A percentile compares a stretch with the other conserved stretches of the same genome.
Conservation (phyloP, 768 basidiomycete species). For the Podaxis sp. region DNA sequence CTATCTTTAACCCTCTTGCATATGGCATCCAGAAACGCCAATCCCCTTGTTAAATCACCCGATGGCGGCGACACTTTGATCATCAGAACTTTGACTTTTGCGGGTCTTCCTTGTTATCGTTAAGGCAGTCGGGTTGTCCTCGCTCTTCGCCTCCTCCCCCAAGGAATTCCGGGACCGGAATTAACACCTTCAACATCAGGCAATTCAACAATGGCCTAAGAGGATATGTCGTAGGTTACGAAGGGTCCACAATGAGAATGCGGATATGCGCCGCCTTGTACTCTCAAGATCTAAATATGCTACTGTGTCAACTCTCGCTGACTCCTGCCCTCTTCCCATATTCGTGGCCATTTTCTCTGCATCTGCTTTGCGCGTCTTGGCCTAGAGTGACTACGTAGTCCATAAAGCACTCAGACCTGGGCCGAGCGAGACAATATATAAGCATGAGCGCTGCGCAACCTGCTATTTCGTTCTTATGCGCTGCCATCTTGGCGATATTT, state of each 20-base stretch:
- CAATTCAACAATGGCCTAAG: neutral
- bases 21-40: neutral
- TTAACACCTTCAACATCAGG: neutral
- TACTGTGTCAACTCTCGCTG: neutral
- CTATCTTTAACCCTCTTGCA: neutral
- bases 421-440: neutral
- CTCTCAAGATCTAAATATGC: neutral
- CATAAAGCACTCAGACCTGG: neutral
- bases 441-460: slow-evolving; percentile 33
- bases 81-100: neutral
- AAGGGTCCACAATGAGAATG: neutral
- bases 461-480: slow-evolving; percentile 41
- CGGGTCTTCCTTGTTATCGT: neutral
- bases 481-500: slow-evolving; percentile 34
- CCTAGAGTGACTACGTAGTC: neutral
- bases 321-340: neutral
- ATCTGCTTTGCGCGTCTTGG: neutral
- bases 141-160: neutral
- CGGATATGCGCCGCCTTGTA: slow-evolving; percentile 2
- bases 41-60: slow-evolving; percentile 2
- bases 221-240: neutral
- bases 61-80: neutral
- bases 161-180: neutral
- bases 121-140: slow-evolving; percentile 9
- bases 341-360: neutral